Percentiles rank a stretch among this genome's conserved stretches.
Conservation (phyloP, 768 basidiomycete genomes). For the Cystofilobasidium capitatum region DNA sequence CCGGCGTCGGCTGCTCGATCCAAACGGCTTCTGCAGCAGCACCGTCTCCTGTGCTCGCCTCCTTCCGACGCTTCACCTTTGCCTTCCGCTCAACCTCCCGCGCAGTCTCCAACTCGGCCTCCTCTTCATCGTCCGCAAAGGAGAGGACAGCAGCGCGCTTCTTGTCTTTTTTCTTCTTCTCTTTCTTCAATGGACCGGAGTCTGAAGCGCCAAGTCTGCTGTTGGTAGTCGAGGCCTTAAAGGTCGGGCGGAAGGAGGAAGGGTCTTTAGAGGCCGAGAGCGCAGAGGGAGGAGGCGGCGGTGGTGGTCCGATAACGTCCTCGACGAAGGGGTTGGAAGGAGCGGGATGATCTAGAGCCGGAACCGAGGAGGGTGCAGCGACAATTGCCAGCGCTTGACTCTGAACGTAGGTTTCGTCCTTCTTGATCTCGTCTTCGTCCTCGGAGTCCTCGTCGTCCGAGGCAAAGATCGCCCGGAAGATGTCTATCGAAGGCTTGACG, state of each 20-base stretch:
- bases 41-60: too few relatives aligned
- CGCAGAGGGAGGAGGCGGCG: too few relatives aligned
- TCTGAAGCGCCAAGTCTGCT: too few relatives aligned
- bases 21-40: too few relatives aligned
- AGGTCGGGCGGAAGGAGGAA: slow-evolving; percentile 74
- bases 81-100: slow-evolving; percentile 39
- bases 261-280: slow-evolving; percentile 31
- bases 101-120: slow-evolving; percentile 47
- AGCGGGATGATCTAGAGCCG: too few relatives aligned
- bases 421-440: neutral
- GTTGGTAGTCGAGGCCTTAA: slow-evolving; percentile 50
- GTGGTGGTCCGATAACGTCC: too few relatives aligned
- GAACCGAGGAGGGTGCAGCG: too few relatives aligned
- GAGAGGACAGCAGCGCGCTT: slow-evolving; percentile 50
- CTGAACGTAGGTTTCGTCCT: neutral
- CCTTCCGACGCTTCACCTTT: slow-evolving; percentile 39
- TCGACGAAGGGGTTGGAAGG: too few relatives aligned
- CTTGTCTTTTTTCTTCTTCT: slow-evolving; percentile 45
- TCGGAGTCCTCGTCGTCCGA: slow-evolving; percentile 22
- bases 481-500: slow-evolving; percentile 73
- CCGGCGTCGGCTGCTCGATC: too few relatives aligned
- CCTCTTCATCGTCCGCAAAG: slow-evolving; percentile 61
- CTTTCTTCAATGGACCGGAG: slow-evolving; percentile 42
- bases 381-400: too few relatives aligned
- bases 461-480: slow-evolving; percentile 91